Conservation (phyloP, 164 flowering plant genomes). For the Taxillus chinensis region DNA sequence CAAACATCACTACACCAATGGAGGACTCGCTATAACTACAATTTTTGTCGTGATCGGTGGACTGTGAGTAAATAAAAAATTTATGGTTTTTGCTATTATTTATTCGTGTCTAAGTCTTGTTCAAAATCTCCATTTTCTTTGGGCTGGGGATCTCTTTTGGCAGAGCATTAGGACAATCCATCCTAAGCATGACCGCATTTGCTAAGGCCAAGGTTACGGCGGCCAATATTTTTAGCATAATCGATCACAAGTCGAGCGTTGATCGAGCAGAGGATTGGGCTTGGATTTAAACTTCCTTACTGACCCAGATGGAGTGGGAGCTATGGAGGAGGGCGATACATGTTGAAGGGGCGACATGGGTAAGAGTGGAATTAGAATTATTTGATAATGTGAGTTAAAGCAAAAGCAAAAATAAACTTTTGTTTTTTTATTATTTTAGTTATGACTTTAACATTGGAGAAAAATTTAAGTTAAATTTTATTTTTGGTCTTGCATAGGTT, state of each 20-base stretch:
- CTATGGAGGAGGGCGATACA: too few species aligned
- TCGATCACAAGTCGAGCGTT: conserved; percentile 73
- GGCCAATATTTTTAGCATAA: conserved; percentile 62
- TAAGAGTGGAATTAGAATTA: too few species aligned
- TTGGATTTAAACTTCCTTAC: conserved; percentile 58
- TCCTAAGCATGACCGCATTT: conserved; percentile 83
- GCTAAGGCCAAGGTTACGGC: conserved; percentile 92
- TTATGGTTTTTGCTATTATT: not conserved
- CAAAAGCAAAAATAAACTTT: too few species aligned
- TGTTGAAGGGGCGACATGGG: too few species aligned
- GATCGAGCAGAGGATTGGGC: conserved; percentile 53
- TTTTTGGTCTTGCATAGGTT: too few species aligned
- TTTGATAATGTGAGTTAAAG: too few species aligned
- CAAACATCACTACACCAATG: conserved; percentile 76
- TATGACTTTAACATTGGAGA: too few species aligned
- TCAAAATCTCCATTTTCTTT: conserved; percentile 8
- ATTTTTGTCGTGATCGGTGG: conserved; percentile 95
- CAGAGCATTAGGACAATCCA: conserved; percentile 86
- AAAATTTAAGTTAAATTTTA: too few species aligned
- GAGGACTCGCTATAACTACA: conserved; percentile 93
- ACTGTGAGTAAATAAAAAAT: conserved; percentile 85
- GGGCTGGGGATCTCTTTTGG: too few species aligned
- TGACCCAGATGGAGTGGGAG: too few species aligned
- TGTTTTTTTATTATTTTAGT: too few species aligned
- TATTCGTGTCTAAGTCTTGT: not conserved